Evolutionary conservation across 1,139 yeast species (phyloP), one percentile per base, ranked within the genome.

Genomic region (Protomyces gravidus): DNA sequence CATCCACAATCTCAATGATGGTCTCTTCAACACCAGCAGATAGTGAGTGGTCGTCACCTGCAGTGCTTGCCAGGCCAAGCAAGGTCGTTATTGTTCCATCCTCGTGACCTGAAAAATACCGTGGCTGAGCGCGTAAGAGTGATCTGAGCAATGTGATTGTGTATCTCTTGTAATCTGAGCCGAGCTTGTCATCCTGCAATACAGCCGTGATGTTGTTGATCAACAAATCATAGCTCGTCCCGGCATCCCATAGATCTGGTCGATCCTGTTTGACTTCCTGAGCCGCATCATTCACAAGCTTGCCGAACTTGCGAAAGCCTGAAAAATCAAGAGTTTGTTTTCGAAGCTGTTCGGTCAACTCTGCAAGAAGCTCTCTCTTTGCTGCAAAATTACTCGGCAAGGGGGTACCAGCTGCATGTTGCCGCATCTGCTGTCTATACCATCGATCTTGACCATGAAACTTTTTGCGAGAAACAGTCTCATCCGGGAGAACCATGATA

Each of bases 181-280:
- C 36, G 17, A 46, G 27, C 28, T 30, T 6, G 21, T 26, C 45
- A 11, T 11, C 9, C 17, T 45, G 48, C 15, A 55, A 25, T 15
- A 39, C 28, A 17, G 19, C 23, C 26, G 30, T 50, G 21, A 47
- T 39, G 33, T 30, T 36, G 19, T 45, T 23, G 17, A 60, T 25
- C 36, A 60, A 25, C 40, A 42, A 40, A 60, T 58, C 62, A 25
- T 45, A 60, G 9, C 36, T 17, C 11, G 33, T 36, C n/a, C 62
- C 62, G 4, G 62, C 51, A 5, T 51, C 57, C 62, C 62, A 60
- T 7, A 60, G 27, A 32, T 58, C 62, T 5, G 42, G 42, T 4
- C n/a, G 11, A 15, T 30, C n/a, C n/a, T 30, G 15, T 13, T 30
- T 15, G 15, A 36, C 32, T 21, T n/a, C 27, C 7, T 23, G 45